Evolutionary conservation across 1,139 yeast genomes (phyloP).

Genomic region (Candida anutae): DNA sequence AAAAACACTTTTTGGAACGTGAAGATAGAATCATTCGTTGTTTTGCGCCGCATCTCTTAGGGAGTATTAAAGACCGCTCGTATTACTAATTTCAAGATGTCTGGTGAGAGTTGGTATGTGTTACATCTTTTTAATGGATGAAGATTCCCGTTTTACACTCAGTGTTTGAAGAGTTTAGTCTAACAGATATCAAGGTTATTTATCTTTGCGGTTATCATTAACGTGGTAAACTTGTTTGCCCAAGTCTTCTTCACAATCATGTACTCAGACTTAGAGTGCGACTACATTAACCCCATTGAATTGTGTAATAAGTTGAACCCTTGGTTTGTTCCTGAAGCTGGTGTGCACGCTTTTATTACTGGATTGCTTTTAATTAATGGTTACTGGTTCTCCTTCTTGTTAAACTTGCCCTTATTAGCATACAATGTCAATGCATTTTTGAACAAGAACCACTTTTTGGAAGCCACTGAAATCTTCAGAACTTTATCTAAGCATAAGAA

Average conservation of each 20-base stretch:
- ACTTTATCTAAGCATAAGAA: constrained; percentile 89
- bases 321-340: constrained; percentile 88
- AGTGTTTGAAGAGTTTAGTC: too few relatives aligned
- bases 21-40: too few relatives aligned
- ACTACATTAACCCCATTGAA: constrained; percentile 94
- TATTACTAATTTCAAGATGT: constrained; percentile 7
- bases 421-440: constrained; percentile 69
- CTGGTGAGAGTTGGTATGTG: constrained; percentile 22
- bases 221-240: constrained; percentile 79
- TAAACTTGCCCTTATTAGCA: constrained; percentile 81
- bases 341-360: constrained; percentile 69
- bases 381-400: constrained; percentile 83
- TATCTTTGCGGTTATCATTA: constrained; percentile 75
- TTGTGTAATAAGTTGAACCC: constrained; percentile 88
- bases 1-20: too few relatives aligned
- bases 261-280: constrained; percentile 91
- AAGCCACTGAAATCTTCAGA: constrained; percentile 97
- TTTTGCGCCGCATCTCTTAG: too few relatives aligned
- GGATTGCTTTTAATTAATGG: constrained; percentile 75
- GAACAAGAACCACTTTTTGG: constrained; percentile 78
- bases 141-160: background rate
- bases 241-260: constrained; percentile 91
- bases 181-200: constrained; percentile 44
- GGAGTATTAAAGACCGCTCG: too few relatives aligned
- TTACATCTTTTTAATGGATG: background rate